Evolutionary conservation across 164 flowering plant species (phyloP).

Genomic region (Chloranthus sessilifolius): DNA sequence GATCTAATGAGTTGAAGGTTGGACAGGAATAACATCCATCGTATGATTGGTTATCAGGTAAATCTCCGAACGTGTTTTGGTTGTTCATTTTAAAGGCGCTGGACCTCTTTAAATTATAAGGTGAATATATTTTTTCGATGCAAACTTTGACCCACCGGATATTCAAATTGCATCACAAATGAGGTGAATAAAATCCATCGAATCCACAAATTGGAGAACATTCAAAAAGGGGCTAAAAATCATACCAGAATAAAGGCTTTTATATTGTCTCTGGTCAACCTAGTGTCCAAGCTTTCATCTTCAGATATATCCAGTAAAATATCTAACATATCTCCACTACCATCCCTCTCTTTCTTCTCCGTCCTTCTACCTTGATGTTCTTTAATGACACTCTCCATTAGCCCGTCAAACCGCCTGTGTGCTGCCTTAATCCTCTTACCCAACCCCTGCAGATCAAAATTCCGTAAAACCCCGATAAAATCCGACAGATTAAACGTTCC

Average conservation of each 20-base stretch:
- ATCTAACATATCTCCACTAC: slow-evolving; percentile 35
- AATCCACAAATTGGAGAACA: too few species aligned
- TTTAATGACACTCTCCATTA: slow-evolving; percentile 39
- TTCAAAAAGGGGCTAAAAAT: too few species aligned
- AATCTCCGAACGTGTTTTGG: too few species aligned
- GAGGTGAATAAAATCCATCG: too few species aligned
- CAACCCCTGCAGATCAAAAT: slow-evolving; percentile 40
- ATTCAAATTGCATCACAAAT: too few species aligned
- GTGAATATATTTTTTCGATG: too few species aligned
- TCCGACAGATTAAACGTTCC: slow-evolving; percentile 47
- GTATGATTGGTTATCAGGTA: too few species aligned
- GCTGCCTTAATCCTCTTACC: slow-evolving; percentile 28
- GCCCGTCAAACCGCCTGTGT: slow-evolving; percentile 26
- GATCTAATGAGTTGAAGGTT: too few species aligned
- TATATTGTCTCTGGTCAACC: slow-evolving; percentile 37
- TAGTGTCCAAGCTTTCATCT: slow-evolving; percentile 32
- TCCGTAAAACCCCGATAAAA: slow-evolving; percentile 32
- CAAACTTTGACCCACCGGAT: too few species aligned
- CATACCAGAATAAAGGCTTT: slow-evolving; percentile 55
- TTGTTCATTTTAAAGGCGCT: too few species aligned
- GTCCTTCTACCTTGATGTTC: slow-evolving; percentile 26
- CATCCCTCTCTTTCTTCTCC: slow-evolving; percentile 3
- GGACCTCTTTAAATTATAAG: too few species aligned
- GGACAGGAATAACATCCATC: too few species aligned
- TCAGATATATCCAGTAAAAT: slow-evolving; percentile 37